Evolutionary conservation across 768 basidiomycete genomes (phyloP).

Genomic region (Rhodocollybia butyracea): DNA sequence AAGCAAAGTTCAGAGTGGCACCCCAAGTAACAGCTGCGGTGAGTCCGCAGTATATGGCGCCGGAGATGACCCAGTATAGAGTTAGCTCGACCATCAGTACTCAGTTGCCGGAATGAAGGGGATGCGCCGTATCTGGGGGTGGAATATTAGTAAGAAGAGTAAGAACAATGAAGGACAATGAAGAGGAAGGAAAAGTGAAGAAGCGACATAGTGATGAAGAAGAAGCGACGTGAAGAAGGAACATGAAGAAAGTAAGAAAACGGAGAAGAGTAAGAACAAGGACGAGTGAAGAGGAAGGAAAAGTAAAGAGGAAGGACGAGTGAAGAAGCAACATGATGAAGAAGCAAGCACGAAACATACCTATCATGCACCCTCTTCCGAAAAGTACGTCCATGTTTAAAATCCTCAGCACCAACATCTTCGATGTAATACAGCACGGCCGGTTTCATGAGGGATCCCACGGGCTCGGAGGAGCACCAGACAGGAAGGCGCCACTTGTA

Average conservation of each 20-base stretch:
- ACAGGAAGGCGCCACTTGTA: conserved; percentile 17
- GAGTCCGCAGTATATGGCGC: conserved; percentile 22
- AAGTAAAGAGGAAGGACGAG: not conserved
- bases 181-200: too few relatives aligned
- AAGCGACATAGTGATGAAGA: too few relatives aligned
- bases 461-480: conserved; percentile 26
- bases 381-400: conserved; percentile 23
- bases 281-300: too few relatives aligned
- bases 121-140: conserved; percentile 19
- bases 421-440: conserved; percentile 28
- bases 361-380: conserved; percentile 21
- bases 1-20: conserved; percentile 24
- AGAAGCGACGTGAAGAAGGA: too few relatives aligned
- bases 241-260: too few relatives aligned
- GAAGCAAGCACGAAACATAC: too few relatives aligned
- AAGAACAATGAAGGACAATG: too few relatives aligned
- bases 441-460: conserved; percentile 26
- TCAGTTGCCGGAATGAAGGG: conserved; percentile 25
- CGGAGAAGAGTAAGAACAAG: too few relatives aligned
- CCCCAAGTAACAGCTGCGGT: conserved; percentile 27
- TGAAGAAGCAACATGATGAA: too few relatives aligned
- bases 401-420: conserved; percentile 27
- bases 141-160: not conserved
- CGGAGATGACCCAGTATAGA: conserved; percentile 22
- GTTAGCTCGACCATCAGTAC: conserved; percentile 21